phyloP scores from a whole-genome alignment of 2,329 filamentous ascomycete species.

The Elsinoe necatrix region DNA sequence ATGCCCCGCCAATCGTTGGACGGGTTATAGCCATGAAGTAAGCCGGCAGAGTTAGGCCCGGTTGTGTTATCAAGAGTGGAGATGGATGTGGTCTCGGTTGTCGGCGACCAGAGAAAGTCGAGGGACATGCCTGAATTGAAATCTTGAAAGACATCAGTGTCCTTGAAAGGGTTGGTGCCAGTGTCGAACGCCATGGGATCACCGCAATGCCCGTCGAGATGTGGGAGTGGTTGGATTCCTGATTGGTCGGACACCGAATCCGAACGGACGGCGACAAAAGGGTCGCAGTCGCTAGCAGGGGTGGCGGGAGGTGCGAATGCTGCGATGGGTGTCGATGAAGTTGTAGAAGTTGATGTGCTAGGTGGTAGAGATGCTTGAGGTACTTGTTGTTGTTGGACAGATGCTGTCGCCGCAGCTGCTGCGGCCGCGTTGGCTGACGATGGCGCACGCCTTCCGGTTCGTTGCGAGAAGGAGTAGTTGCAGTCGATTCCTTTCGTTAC shows the following conservation, averaged over 20 bases:
- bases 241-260: constrained; percentile 14
- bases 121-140: constrained; percentile 15
- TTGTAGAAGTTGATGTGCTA: constrained; percentile 1
- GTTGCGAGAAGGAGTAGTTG: constrained; percentile 22
- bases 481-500: constrained; percentile 20
- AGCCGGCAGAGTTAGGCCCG: neutral
- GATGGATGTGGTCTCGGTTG: constrained; percentile 7
- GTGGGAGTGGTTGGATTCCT: constrained; percentile 1
- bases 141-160: constrained; percentile 15
- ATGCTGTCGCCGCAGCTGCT: neutral
- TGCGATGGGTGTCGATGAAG: constrained; percentile 4
- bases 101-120: constrained; percentile 16
- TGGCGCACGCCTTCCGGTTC: constrained; percentile 20
- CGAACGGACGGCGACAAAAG: constrained; percentile 8
- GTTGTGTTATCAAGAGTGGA: constrained; percentile 4
- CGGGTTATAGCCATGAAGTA: neutral
- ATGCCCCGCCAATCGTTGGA: constrained; percentile 8
- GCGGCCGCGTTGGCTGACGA: constrained; percentile 5
- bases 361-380: constrained; percentile 5
- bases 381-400: neutral
- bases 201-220: constrained; percentile 8
- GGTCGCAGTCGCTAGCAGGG: constrained; percentile 13
- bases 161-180: constrained; percentile 11
- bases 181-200: constrained; percentile 14
- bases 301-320: constrained; percentile 11